Evolutionary conservation across 805 yeast species (phyloP).

Genomic region (Teunomyces atbi): DNA sequence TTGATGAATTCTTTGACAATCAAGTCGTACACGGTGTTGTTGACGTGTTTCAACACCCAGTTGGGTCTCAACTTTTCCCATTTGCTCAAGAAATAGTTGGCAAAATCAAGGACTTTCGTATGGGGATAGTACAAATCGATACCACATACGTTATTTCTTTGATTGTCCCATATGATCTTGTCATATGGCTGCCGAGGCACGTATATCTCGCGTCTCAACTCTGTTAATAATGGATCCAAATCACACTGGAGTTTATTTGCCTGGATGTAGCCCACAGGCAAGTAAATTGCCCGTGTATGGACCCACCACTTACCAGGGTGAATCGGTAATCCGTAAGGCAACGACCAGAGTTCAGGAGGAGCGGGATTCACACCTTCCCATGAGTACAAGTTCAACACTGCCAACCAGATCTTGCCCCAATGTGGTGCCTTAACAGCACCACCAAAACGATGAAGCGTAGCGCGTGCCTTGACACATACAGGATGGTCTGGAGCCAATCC

Average conservation of each 20-base stretch:
- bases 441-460: slow-evolving; percentile 67
- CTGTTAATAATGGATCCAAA: slow-evolving; percentile 59
- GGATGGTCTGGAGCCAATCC: slow-evolving; percentile 77
- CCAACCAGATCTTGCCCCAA: slow-evolving; percentile 96
- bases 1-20: slow-evolving; percentile 73
- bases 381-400: slow-evolving; percentile 73
- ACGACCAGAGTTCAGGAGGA: slow-evolving; percentile 90
- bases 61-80: slow-evolving; percentile 80
- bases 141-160: slow-evolving; percentile 85
- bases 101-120: slow-evolving; percentile 58
- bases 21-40: slow-evolving; percentile 54
- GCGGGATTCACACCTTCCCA: slow-evolving; percentile 99
- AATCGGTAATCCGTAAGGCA: slow-evolving; percentile 77
- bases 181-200: slow-evolving; percentile 52
- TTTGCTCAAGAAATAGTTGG: slow-evolving; percentile 56
- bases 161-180: slow-evolving; percentile 60
- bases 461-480: slow-evolving; percentile 73
- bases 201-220: slow-evolving; percentile 80
- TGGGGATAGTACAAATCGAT: slow-evolving; percentile 95
- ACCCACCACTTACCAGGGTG: slow-evolving; percentile 99
- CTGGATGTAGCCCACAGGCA: slow-evolving; percentile 81
- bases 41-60: slow-evolving; percentile 59
- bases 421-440: slow-evolving; percentile 92
- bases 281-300: slow-evolving; percentile 88
- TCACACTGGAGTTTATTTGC: slow-evolving; percentile 54